These are phyloP conservation scores for Ogataea glucozyma DNA, from an alignment of 805 yeast genomes.

Conservation along the genomic window DNA sequence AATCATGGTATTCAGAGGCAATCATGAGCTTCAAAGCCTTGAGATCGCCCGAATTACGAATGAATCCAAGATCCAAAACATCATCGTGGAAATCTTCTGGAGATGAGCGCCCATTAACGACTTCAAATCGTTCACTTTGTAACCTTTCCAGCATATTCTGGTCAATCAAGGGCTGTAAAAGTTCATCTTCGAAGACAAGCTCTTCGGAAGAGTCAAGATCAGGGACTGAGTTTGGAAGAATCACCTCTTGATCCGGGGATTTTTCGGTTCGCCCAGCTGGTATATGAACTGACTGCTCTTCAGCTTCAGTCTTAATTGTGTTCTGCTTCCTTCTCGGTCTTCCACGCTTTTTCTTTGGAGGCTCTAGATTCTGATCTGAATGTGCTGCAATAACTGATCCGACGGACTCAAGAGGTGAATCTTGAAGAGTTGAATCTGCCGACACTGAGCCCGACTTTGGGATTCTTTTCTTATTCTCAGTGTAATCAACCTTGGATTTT, in stretches of 20 bases:
- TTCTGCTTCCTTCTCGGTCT: no score
- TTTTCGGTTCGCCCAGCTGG: not conserved
- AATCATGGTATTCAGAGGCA: conserved; percentile 33
- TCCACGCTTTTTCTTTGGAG: no score
- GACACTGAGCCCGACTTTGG: conserved; percentile 3
- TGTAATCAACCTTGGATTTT: conserved; percentile 27
- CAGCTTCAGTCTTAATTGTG: no score
- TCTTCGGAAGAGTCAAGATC: not conserved
- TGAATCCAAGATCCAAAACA: conserved; percentile 13
- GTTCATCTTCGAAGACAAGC: conserved; percentile 7
- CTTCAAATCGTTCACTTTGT: conserved; percentile 10
- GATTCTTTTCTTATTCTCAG: conserved; percentile 24
- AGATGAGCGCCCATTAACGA: not conserved
- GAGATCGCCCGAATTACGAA: conserved; percentile 20
- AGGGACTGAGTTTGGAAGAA: not conserved
- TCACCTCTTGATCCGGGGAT: not conserved
- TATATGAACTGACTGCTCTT: not conserved
- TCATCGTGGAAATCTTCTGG: conserved; percentile 1
- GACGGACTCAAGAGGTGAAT: not conserved
- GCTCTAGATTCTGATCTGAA: no score
- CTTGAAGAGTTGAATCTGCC: not conserved
- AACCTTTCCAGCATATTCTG: conserved; percentile 15
- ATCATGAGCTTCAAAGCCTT: conserved; percentile 24
- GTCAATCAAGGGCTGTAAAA: conserved; percentile 10
- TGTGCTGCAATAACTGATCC: not conserved